A percentile compares a stretch with the other conserved stretches of the same genome.
phyloP scores from a whole-genome alignment of 2,329 filamentous ascomycete species.

The Colletotrichum godetiae region DNA sequence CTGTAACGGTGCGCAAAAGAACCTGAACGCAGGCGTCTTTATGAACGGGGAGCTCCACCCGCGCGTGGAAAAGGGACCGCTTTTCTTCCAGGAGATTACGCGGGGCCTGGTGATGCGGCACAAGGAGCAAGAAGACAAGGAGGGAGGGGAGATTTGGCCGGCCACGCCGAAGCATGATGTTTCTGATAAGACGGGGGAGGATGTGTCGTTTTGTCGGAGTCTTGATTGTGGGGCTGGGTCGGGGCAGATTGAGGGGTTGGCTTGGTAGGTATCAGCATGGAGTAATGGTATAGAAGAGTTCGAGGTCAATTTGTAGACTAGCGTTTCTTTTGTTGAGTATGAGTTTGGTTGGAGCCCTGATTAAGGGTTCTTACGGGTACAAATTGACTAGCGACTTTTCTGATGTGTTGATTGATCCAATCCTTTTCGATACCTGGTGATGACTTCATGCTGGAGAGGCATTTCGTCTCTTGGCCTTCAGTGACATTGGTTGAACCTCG shows the following conservation, averaged over 20 bases:
- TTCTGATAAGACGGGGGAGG: neutral
- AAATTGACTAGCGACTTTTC: neutral
- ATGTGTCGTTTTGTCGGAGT: neutral
- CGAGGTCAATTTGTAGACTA: neutral
- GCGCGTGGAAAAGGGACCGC: constrained; percentile 61
- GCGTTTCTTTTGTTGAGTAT: neutral
- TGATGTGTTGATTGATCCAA: neutral
- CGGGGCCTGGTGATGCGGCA: constrained; percentile 42
- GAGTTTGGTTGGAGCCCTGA: neutral
- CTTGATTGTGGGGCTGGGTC: neutral
- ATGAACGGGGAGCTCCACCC: constrained; percentile 63
- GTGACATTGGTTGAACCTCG: neutral
- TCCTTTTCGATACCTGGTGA: neutral
- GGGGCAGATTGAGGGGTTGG: neutral
- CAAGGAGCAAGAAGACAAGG: constrained; percentile 39
- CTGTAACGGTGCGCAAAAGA: constrained; percentile 60
- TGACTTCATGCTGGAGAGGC: neutral
- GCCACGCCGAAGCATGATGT: constrained; percentile 39
- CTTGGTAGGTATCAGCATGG: neutral
- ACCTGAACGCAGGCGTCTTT: constrained; percentile 61
- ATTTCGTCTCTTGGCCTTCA: neutral
- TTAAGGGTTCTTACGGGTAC: neutral
- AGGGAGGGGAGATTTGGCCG: constrained; percentile 45
- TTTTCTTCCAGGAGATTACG: constrained; percentile 52
- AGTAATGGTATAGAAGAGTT: too few species aligned